These are phyloP conservation scores for Boletus insuetus DNA, from an alignment of 768 basidiomycete species.

Conservation along the genomic window DNA sequence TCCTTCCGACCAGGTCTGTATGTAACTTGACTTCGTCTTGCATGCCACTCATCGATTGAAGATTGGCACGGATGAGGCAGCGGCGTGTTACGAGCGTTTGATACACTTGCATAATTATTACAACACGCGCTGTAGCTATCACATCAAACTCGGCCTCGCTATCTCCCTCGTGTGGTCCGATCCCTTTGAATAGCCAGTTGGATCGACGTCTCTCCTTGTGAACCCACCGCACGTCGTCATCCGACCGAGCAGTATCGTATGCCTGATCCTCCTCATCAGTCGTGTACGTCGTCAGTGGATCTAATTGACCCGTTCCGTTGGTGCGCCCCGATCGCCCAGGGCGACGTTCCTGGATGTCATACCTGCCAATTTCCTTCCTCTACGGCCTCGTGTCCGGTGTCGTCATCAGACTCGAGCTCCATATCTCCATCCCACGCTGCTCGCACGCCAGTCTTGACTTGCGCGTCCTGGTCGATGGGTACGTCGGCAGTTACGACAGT, in stretches of 20 bases:
- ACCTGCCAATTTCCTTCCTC: constrained; percentile 44
- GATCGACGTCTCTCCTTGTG: constrained; percentile 34
- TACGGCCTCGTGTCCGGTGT: not conserved
- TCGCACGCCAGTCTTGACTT: constrained; percentile 26
- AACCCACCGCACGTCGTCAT: constrained; percentile 19
- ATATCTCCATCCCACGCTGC: constrained; percentile 43
- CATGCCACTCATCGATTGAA: too few relatives aligned
- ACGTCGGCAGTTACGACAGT: constrained; percentile 21
- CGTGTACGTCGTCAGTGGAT: constrained; percentile 46
- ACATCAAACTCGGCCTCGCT: constrained; percentile 4
- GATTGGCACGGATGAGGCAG: too few relatives aligned
- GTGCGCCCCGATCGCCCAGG: constrained; percentile 44
- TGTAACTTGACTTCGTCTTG: too few relatives aligned
- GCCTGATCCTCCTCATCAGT: constrained; percentile 40
- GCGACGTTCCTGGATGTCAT: constrained; percentile 49
- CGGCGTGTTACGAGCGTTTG: not conserved
- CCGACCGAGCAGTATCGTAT: constrained; percentile 20
- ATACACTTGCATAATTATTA: not conserved
- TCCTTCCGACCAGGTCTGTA: too few relatives aligned
- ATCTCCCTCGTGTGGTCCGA: constrained; percentile 29
- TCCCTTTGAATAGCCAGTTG: constrained; percentile 60
- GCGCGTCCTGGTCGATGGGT: constrained; percentile 9
- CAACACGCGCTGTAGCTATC: not conserved
- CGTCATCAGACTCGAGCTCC: constrained; percentile 27
- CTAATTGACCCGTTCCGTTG: constrained; percentile 35